A percentile compares a stretch with the other conserved stretches of the same genome.
Evolutionary conservation across 2,329 filamentous ascomycete species (phyloP).

Genomic region (Trichoderma koningiopsis): DNA sequence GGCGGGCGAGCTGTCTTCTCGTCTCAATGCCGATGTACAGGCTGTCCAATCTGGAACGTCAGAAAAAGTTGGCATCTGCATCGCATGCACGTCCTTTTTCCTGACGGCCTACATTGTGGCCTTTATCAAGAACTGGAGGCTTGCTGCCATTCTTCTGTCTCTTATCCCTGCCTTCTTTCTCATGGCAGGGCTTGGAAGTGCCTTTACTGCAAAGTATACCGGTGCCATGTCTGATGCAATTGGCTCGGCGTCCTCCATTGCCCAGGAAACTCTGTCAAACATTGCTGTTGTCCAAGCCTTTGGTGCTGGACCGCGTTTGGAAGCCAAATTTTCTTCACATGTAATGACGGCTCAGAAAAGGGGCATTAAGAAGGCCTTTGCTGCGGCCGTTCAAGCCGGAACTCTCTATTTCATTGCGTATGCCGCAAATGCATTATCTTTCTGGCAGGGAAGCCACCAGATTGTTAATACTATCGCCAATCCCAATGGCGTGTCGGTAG

Average conservation of each 20-base stretch:
- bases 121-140: constrained; percentile 63
- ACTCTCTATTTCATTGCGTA: constrained; percentile 69
- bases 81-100: constrained; percentile 66
- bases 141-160: constrained; percentile 66
- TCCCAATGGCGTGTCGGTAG: constrained; percentile 43
- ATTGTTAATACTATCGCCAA: constrained; percentile 45
- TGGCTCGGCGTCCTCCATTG: constrained; percentile 62
- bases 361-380: constrained; percentile 60
- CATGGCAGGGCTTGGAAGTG: constrained; percentile 58
- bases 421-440: constrained; percentile 66
- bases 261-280: constrained; percentile 62
- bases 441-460: constrained; percentile 65
- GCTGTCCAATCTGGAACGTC: constrained; percentile 68
- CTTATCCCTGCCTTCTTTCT: constrained; percentile 64
- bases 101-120: constrained; percentile 67
- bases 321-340: constrained; percentile 58
- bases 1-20: constrained; percentile 63
- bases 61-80: constrained; percentile 69
- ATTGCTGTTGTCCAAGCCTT: constrained; percentile 66
- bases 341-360: constrained; percentile 53
- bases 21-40: constrained; percentile 67
- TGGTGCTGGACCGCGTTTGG: constrained; percentile 59
- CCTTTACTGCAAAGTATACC: constrained; percentile 56
- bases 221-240: constrained; percentile 54
- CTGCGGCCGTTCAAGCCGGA: constrained; percentile 60